phyloP scores from a whole-genome alignment of 768 basidiomycete species.

The Suillus hirtellus region DNA sequence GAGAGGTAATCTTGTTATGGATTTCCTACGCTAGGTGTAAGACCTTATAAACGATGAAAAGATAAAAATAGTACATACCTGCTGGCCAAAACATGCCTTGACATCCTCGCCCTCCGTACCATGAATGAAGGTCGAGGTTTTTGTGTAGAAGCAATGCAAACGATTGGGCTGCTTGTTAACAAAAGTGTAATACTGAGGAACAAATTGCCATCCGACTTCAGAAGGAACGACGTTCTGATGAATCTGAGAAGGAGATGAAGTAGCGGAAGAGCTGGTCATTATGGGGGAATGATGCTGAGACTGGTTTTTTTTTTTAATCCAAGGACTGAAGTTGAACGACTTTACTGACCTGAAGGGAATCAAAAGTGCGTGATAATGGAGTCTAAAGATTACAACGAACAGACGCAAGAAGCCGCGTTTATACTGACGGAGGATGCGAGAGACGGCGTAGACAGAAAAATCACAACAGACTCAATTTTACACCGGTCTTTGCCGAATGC shows the following conservation, averaged over 20 bases:
- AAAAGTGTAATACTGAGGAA: constrained; percentile 98
- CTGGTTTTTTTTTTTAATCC: neutral
- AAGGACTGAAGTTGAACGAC: neutral
- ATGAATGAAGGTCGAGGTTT: constrained; percentile 95
- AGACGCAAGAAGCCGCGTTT: constrained; percentile 19
- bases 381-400: constrained; percentile 39
- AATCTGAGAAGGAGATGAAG: constrained; percentile 43
- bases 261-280: constrained; percentile 36
- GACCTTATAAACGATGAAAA: constrained; percentile 9
- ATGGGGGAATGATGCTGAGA: constrained; percentile 31
- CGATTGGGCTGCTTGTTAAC: constrained; percentile 97
- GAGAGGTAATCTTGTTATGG: constrained; percentile 91
- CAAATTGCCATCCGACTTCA: constrained; percentile 99
- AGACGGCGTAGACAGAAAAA: constrained; percentile 27
- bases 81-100: constrained; percentile 88
- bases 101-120: constrained; percentile 96
- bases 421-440: constrained; percentile 23
- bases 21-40: constrained; percentile 68
- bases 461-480: constrained; percentile 28
- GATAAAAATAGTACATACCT: constrained; percentile 48
- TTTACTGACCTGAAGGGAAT: constrained; percentile 29
- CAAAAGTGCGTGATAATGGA: constrained; percentile 40
- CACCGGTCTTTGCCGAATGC: constrained; percentile 32
- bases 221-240: constrained; percentile 78
- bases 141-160: constrained; percentile 98